Evolutionary conservation across 768 basidiomycete genomes (phyloP).

Genomic region (Pleurotus giganteus): DNA sequence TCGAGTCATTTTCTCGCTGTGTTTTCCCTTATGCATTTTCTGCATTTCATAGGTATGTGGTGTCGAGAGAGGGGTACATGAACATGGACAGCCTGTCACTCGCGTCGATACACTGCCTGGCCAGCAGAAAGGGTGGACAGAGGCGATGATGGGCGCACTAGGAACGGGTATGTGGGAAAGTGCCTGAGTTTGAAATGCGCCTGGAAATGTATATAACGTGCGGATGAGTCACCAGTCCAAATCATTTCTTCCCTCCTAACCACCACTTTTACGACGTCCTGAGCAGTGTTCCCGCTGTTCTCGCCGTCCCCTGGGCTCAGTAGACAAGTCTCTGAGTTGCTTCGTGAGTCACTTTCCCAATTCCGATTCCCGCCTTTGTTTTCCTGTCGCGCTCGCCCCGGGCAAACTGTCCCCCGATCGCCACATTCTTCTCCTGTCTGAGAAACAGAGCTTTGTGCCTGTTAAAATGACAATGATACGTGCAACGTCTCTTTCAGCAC

Average conservation of each 20-base stretch:
- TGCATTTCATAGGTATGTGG: neutral
- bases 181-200: constrained; percentile 8
- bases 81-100: neutral
- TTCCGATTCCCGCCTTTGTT: neutral
- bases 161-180: constrained; percentile 2
- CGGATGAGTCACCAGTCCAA: constrained; percentile 3
- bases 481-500: neutral
- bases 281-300: constrained; percentile 6
- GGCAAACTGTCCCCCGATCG: neutral
- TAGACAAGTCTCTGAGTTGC: constrained; percentile 7
- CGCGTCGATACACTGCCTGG: neutral
- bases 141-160: neutral
- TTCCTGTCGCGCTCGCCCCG: neutral
- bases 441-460: neutral
- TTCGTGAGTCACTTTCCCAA: constrained; percentile 2
- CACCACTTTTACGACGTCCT: constrained; percentile 3
- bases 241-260: constrained; percentile 1
- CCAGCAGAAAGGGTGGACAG: neutral
- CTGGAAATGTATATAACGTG: constrained; percentile 2
- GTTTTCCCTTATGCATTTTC: neutral
- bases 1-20: neutral
- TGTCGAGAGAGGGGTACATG: neutral
- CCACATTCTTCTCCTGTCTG: neutral
- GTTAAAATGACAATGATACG: neutral
- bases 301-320: constrained; percentile 4